Evolutionary conservation across 495 filamentous ascomycete species (phyloP).

Genomic region (Copromyces sp.): DNA sequence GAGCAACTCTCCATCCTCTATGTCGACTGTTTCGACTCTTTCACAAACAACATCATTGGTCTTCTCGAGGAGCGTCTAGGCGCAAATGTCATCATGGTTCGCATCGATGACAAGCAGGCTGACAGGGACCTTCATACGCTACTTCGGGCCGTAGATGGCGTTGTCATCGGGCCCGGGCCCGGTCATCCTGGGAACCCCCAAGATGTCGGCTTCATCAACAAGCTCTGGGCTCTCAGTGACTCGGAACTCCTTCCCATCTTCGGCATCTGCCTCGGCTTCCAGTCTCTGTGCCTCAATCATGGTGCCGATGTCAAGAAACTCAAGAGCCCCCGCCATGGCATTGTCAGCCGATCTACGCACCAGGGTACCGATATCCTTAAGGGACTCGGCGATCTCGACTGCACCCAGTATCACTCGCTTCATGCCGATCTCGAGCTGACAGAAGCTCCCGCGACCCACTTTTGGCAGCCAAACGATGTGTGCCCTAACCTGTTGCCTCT

Average conservation of each 20-base stretch:
- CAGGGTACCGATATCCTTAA: neutral
- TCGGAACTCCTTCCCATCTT: neutral
- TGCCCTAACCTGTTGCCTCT: neutral
- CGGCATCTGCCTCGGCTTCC: neutral
- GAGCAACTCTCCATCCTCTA: neutral
- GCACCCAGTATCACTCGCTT: neutral
- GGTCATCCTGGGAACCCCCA: neutral
- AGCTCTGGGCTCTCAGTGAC: neutral
- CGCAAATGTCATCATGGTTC: neutral
- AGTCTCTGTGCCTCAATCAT: neutral
- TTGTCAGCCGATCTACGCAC: neutral
- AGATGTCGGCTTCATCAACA: neutral
- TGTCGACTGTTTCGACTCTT: neutral
- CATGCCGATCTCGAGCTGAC: neutral
- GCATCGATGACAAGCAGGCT: neutral
- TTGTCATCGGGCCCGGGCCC: neutral
- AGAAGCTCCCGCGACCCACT: neutral
- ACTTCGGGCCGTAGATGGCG: neutral
- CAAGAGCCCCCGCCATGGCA: neutral
- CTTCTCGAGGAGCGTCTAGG: neutral
- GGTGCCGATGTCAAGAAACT: neutral
- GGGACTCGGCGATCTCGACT: neutral
- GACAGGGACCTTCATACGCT: neutral
- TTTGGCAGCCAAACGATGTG: neutral
- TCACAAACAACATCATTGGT: neutral